A percentile compares a stretch with the other conserved stretches of the same genome.
Conservation (phyloP, 208 protist genomes). For the Trichomonas tenax region DNA sequence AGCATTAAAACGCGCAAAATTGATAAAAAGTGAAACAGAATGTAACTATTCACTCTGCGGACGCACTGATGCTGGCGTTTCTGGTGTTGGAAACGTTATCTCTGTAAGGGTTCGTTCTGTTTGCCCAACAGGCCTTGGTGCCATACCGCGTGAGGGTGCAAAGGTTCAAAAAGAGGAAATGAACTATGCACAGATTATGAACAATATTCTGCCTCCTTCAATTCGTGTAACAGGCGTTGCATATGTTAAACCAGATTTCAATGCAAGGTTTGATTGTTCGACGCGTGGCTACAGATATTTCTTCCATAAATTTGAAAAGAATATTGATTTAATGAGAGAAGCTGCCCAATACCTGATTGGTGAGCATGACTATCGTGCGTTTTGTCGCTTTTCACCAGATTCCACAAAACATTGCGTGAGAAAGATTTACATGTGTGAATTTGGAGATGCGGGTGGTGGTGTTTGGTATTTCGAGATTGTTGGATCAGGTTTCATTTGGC, state of each 20-base stretch:
- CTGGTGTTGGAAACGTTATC: constrained; percentile 10
- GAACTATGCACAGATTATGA: not conserved
- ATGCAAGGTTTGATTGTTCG: not conserved
- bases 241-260: constrained; percentile 12
- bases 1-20: not conserved
- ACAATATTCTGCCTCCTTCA: not conserved
- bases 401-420: not conserved
- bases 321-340: not conserved
- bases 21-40: not conserved
- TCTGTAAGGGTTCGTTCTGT: not conserved
- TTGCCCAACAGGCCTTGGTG: not conserved
- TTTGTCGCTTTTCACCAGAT: not conserved
- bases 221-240: not conserved
- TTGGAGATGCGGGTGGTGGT: not conserved
- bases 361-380: not conserved
- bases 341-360: not conserved
- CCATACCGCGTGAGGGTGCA: not conserved
- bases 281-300: not conserved
- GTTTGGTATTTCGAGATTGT: not conserved
- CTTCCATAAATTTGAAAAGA: not conserved
- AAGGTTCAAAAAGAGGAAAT: not conserved
- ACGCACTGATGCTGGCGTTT: not conserved
- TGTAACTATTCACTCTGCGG: not conserved
- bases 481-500: constrained; percentile 12
- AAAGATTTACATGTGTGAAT: not conserved